Base-by-base conservation (phyloP, 164 flowering plant species). In the Malania oleifera region DNA sequence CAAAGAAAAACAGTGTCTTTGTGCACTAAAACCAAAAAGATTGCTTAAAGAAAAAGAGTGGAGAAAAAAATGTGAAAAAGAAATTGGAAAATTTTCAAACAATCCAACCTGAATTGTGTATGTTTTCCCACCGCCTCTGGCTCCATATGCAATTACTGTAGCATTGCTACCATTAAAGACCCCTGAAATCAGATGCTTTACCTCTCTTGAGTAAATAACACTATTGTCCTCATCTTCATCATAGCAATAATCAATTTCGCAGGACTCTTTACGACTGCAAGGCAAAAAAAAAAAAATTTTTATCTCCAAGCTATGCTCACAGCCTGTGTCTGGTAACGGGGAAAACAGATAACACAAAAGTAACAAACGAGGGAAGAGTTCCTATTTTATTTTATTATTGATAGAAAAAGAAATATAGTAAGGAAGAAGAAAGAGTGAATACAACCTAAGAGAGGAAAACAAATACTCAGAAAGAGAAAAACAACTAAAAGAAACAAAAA, bases 101-200 rank as follows among this genome's bases (percentile, higher is more conserved):
- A 40, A 18, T 1, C 51, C 23, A 19, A 86, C 96, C 87, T 84
- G 91, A 61, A 89, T 77, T 22, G 73, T 51, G 46, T 40, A 34
- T 19, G 89, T 79, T 67, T 89, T 89, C 26, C 96, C 93, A 67
- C 85, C 86, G 38, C 80, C 80, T 65, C 63, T 77, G 11, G 91
- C 91, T 64, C 96, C 96, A 67, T 61, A 76, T 15, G 87, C 86
- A 69, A 89, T 61, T 54, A 84, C 60, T 5, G 89, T 66, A 24
- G 78, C 69, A 62, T 75, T 74, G 45, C 22, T 39, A 9, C 91
- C 93, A 41, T 57, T 64, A 55, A 84, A 72, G 38, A 79, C 64
- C 10, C 62, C 69, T 1, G 70, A 39, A 48, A 86, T 54, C 35
- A 89, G 56, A 52, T 89, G 86, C 63, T 73, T 75, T 5, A 89